These are phyloP conservation scores for Chlamydomonas reinhardtii DNA, from an alignment of 163 green algal species.

Conservation along the genomic window DNA sequence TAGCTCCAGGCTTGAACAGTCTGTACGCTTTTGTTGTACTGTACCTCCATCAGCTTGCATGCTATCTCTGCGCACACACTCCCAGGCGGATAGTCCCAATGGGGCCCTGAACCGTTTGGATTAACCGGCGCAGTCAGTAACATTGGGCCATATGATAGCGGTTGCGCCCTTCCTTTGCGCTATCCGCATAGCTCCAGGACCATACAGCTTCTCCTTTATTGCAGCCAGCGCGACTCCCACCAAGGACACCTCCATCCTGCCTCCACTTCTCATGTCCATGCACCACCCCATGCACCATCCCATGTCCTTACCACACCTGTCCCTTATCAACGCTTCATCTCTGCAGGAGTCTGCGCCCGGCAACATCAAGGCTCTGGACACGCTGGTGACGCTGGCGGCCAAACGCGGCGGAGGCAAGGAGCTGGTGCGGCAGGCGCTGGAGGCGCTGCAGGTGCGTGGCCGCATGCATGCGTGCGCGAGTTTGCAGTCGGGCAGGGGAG, in stretches of 20 bases:
- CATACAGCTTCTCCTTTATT: too few species aligned
- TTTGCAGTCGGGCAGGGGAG: too few species aligned
- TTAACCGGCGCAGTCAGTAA: slow-evolving; percentile 30
- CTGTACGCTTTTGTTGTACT: too few species aligned
- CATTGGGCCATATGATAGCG: slow-evolving; percentile 7
- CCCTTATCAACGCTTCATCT: too few species aligned
- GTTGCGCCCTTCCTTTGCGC: neutral
- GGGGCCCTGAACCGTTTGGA: slow-evolving; percentile 20
- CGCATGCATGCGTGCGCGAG: too few species aligned
- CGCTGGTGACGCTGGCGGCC: slow-evolving; percentile 79
- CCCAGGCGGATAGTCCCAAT: slow-evolving; percentile 5
- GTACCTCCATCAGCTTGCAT: too few species aligned
- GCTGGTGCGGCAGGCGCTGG: slow-evolving; percentile 78
- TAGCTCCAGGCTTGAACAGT: slow-evolving; percentile 23
- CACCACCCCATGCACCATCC: too few species aligned
- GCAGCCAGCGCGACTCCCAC: too few species aligned
- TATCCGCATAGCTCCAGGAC: slow-evolving; percentile 32
- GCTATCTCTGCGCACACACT: slow-evolving; percentile 19
- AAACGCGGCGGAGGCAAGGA: slow-evolving; percentile 83
- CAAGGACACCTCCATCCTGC: too few species aligned
- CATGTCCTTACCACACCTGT: too few species aligned
- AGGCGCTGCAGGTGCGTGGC: slow-evolving; percentile 83
- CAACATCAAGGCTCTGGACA: slow-evolving; percentile 87
- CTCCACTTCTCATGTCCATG: too few species aligned
- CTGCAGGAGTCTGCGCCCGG: slow-evolving; percentile 81